These are phyloP conservation scores for Suillus occidentalis DNA, from an alignment of 768 basidiomycete genomes.

Conservation along the genomic window DNA sequence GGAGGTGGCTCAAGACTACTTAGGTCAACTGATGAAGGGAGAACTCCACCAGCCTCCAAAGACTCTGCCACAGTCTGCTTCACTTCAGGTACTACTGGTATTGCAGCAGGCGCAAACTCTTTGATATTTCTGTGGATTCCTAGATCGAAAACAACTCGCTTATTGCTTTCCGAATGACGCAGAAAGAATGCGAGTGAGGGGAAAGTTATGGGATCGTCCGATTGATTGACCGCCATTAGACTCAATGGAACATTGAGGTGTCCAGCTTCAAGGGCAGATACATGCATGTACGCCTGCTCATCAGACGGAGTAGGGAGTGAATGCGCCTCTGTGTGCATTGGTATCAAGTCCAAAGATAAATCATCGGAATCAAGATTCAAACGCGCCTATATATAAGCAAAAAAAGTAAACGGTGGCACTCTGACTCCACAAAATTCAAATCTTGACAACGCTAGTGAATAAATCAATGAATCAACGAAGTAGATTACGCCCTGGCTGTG, in stretches of 20 bases:
- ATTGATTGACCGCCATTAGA: slow-evolving; percentile 35
- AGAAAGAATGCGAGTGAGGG: slow-evolving; percentile 57
- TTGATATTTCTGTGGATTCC: slow-evolving; percentile 51
- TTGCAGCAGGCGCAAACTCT: slow-evolving; percentile 35
- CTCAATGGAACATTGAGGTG: slow-evolving; percentile 39
- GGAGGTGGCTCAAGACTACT: slow-evolving; percentile 49
- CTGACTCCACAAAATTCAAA: neutral
- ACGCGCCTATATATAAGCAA: neutral
- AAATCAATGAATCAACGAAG: neutral
- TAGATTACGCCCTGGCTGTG: neutral
- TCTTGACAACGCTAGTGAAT: neutral
- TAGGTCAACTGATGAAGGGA: slow-evolving; percentile 41
- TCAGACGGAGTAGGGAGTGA: slow-evolving; percentile 40
- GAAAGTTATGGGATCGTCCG: slow-evolving; percentile 27
- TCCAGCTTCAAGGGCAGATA: slow-evolving; percentile 60
- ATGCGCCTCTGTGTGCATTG: neutral
- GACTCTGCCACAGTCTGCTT: slow-evolving; percentile 39
- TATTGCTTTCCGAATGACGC: slow-evolving; percentile 42
- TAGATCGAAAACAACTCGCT: slow-evolving; percentile 55
- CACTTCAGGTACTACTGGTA: slow-evolving; percentile 23
- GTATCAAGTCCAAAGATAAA: neutral
- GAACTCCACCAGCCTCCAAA: slow-evolving; percentile 44
- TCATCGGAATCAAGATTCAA: neutral
- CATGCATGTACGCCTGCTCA: slow-evolving; percentile 50
- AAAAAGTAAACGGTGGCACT: neutral